These are phyloP conservation scores for Chalaropsis ovoidea DNA, from an alignment of 2,329 filamentous ascomycete genomes.

Conservation along the genomic window DNA sequence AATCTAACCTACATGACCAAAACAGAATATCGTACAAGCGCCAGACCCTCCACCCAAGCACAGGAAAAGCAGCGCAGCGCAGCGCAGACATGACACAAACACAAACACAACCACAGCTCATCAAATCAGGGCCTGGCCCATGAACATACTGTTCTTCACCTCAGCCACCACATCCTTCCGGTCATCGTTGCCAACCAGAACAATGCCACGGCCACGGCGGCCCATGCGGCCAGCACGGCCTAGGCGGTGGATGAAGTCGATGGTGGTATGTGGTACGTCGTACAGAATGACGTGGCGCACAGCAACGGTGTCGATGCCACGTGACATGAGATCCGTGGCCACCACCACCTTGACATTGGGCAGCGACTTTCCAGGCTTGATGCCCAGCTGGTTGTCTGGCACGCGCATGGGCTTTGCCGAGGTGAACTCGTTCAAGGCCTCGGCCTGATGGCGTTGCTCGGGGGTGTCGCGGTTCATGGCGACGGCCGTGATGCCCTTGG, in stretches of 20 bases:
- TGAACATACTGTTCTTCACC: conserved; percentile 81
- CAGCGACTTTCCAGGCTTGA: conserved; percentile 43
- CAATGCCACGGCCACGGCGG: conserved; percentile 75
- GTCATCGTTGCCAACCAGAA: conserved; percentile 82
- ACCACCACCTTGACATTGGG: conserved; percentile 82
- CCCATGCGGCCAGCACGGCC: conserved; percentile 90
- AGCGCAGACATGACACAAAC: neutral
- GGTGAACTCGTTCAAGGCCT: conserved; percentile 69
- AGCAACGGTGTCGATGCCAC: conserved; percentile 87
- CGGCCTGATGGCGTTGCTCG: conserved; percentile 58
- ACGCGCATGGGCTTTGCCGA: conserved; percentile 35
- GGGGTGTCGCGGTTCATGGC: conserved; percentile 77
- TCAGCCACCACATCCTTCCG: conserved; percentile 83
- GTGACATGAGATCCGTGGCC: conserved; percentile 81
- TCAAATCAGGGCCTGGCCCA: conserved; percentile 66
- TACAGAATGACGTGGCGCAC: conserved; percentile 89
- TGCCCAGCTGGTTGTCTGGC: conserved; percentile 34
- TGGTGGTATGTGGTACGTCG: conserved; percentile 93
- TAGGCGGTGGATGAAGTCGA: conserved; percentile 95
- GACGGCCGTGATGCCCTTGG: conserved; percentile 80
- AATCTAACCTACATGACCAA: neutral
- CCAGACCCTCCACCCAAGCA: neutral
- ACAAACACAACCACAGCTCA: neutral
- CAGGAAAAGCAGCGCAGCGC: neutral
- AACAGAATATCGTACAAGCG: conserved; percentile 8